Evolutionary conservation across 2,329 filamentous ascomycete genomes (phyloP).

Genomic region (Dothideomycetes sp.): DNA sequence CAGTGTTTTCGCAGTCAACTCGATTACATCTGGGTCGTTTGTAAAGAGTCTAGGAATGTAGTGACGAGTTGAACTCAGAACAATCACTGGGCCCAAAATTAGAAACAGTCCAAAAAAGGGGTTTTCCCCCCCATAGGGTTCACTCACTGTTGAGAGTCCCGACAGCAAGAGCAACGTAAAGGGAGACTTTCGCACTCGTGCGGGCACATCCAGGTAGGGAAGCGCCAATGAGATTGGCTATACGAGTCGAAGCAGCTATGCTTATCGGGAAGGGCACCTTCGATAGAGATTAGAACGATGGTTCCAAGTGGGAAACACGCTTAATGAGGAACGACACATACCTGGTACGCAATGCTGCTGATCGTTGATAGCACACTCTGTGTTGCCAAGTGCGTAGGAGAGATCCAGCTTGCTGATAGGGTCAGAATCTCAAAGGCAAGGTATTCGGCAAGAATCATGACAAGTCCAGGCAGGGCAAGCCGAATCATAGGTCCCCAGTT

Average conservation of each 20-base stretch:
- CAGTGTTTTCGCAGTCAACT: slow-evolving; percentile 55
- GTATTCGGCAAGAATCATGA: slow-evolving; percentile 90
- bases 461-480: slow-evolving; percentile 73
- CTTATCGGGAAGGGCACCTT: slow-evolving; percentile 82
- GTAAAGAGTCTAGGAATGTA: slow-evolving; percentile 68
- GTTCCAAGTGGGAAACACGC: too few relatives aligned
- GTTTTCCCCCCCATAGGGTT: neutral
- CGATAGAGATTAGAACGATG: too few relatives aligned
- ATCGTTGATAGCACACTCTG: slow-evolving; percentile 63
- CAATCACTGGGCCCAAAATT: slow-evolving; percentile 1
- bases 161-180: slow-evolving; percentile 56
- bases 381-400: slow-evolving; percentile 69
- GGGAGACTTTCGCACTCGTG: slow-evolving; percentile 63
- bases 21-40: slow-evolving; percentile 51
- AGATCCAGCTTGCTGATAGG: slow-evolving; percentile 67
- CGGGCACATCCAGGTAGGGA: slow-evolving; percentile 69
- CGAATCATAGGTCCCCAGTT: slow-evolving; percentile 79
- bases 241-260: slow-evolving; percentile 76
- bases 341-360: slow-evolving; percentile 16
- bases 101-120: slow-evolving; percentile 50
- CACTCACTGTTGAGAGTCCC: slow-evolving; percentile 55
- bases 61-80: slow-evolving; percentile 41
- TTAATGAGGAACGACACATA: slow-evolving; percentile 4
- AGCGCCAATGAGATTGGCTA: slow-evolving; percentile 85
- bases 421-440: slow-evolving; percentile 86